Evolutionary conservation across 805 yeast species (phyloP), one percentile per base, ranked within the genome.

Genomic region (Yarrowia divulgata): DNA sequence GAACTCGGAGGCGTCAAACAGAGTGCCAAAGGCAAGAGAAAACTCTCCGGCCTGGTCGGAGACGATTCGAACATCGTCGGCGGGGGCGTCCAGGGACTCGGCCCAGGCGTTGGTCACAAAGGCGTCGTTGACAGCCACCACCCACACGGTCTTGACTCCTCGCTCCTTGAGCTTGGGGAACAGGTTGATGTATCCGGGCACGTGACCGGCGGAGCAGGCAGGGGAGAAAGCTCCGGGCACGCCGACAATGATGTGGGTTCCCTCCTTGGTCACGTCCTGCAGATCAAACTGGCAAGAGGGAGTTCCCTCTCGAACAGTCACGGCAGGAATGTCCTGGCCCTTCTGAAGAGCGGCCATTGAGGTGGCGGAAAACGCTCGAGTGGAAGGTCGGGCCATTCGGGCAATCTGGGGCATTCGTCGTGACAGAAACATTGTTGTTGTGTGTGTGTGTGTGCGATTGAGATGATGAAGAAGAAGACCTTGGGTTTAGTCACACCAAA

Each of bases 71-170:
- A 88, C 79, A 54, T 73, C 73, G 19, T 72, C 74, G 37, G 69
- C 73, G 10, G 74, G 75, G 14, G 68, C 70, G 19, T 67, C 69
- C 43, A 80, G 70, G 1, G 69, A 75, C 69, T 87, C 84, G 54
- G 85, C 86, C 97, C 97, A 93, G 0, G 95, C 93, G 73, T 86
- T 85, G 75, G 88, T 86, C 63, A 92, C 97, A 78, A 93, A 93
- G 2, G 95, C 85, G 77, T 93, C 97, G 78, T 93, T 93, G 62
- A 91, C 97, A 19, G 95, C 84, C 43, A 93, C 85, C 52, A 93
- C 86, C 74, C 83, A 87, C 66, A 92, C 78, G 57, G 85, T 79
- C 34, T 79, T 74, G 79, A 85, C 83, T n/a, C 97, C 97, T 79
- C 89, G 88, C 37, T 81, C 82, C 71, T 84, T 81, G 75, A 92